Evolutionary conservation across 495 filamentous ascomycete genomes (phyloP).

Genomic region (Penicillium bialowiezense): DNA sequence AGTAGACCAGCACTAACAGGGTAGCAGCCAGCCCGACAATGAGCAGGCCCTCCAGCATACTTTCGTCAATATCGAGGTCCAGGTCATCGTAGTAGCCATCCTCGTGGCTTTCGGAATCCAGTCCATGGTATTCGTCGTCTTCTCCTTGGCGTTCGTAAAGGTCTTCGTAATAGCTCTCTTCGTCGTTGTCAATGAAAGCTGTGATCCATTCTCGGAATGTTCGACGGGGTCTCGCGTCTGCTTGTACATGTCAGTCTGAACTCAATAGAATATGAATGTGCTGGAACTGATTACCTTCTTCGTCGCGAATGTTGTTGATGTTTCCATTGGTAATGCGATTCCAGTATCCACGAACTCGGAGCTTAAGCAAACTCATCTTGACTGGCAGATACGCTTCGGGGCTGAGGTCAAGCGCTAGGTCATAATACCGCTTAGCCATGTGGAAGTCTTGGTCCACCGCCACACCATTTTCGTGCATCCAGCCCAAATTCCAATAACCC

Average conservation of each 20-base stretch:
- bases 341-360: constrained; percentile 84
- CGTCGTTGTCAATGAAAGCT: constrained; percentile 76
- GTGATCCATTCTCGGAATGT: constrained; percentile 80
- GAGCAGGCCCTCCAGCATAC: constrained; percentile 76
- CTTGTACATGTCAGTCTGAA: background rate
- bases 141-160: constrained; percentile 57
- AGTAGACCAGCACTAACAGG: constrained; percentile 75
- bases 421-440: constrained; percentile 94
- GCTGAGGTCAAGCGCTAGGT: constrained; percentile 86
- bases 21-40: constrained; percentile 75
- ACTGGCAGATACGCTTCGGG: constrained; percentile 94
- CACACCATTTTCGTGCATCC: constrained; percentile 99
- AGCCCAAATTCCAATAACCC: constrained; percentile 94
- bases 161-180: constrained; percentile 47
- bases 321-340: constrained; percentile 86
- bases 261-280: background rate
- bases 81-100: constrained; percentile 66
- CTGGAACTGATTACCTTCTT: constrained; percentile 65
- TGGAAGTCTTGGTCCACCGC: constrained; percentile 95
- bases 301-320: constrained; percentile 86
- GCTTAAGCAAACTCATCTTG: constrained; percentile 79
- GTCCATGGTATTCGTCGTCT: constrained; percentile 55
- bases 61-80: constrained; percentile 65
- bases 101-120: constrained; percentile 48
- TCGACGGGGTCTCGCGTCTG: constrained; percentile 65